phyloP scores from a whole-genome alignment of 1,284 basidiomycete genomes.

The Fomitopsis betulina region DNA sequence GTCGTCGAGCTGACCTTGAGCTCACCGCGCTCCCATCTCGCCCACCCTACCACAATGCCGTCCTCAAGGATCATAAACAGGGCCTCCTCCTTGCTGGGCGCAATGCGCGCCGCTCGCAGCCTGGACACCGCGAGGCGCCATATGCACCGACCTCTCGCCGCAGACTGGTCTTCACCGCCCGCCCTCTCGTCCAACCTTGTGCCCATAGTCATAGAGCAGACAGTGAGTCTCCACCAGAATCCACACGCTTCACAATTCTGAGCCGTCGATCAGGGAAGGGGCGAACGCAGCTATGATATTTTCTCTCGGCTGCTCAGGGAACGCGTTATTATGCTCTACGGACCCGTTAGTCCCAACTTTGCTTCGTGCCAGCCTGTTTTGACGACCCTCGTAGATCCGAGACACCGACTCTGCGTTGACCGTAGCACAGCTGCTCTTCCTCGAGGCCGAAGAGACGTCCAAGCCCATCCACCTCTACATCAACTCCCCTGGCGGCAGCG shows the following conservation, averaged over 20 bases:
- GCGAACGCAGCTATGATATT: constrained; percentile 92
- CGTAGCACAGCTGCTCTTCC: constrained; percentile 87
- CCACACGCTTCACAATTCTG: not conserved
- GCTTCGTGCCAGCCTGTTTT: constrained; percentile 6
- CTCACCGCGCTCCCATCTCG: not conserved
- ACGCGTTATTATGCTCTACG: constrained; percentile 90
- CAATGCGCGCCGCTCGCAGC: not conserved
- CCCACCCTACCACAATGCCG: not conserved
- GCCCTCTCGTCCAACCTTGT: constrained; percentile 40
- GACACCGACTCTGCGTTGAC: constrained; percentile 81
- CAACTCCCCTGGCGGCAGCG: constrained; percentile 91
- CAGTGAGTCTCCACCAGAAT: constrained; percentile 39
- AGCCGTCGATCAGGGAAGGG: constrained; percentile 60
- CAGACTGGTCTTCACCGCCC: constrained; percentile 38
- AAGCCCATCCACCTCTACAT: constrained; percentile 94
- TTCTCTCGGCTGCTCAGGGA: constrained; percentile 88
- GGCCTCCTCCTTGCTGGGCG: constrained; percentile 7
- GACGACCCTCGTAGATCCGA: constrained; percentile 54
- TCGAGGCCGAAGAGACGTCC: constrained; percentile 89
- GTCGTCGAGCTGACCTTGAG: not conserved
- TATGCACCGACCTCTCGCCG: constrained; percentile 41
- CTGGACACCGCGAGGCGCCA: constrained; percentile 22
- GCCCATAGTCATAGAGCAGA: constrained; percentile 92
- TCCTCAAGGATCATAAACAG: constrained; percentile 7
- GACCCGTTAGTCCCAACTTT: constrained; percentile 57